Evolutionary conservation across 148 eudicot genomes (phyloP).

Genomic region (Dianthus caryophyllus): DNA sequence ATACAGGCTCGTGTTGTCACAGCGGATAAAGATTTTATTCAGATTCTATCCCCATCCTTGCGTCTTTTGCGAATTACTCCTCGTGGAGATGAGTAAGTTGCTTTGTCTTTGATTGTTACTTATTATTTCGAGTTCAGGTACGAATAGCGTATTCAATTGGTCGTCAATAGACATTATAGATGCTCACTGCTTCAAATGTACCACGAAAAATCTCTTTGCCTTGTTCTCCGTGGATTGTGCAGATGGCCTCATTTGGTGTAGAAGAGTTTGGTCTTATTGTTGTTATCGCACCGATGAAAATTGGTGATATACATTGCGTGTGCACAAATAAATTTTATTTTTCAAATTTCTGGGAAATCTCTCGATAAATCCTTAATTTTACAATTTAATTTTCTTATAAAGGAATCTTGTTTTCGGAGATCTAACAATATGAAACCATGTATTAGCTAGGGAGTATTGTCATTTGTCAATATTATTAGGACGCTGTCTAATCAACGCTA

Average conservation of each 20-base stretch:
- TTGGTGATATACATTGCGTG: conserved; percentile 4
- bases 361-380: not conserved
- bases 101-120: not conserved
- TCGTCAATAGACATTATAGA: not conserved
- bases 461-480: no score
- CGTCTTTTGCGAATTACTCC: conserved; percentile 91
- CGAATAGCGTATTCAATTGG: not conserved
- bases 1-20: conserved; percentile 97
- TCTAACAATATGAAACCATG: no score
- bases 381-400: not conserved
- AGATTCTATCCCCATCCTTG: conserved; percentile 89
- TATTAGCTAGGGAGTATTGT: not conserved
- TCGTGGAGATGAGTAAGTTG: conserved; percentile 85
- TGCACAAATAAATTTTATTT: not conserved
- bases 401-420: not conserved
- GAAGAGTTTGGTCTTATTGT: conserved; percentile 88
- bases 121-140: not conserved
- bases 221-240: conserved; percentile 15
- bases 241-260: conserved; percentile 92
- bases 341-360: not conserved
- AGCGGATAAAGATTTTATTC: conserved; percentile 98
- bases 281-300: not conserved
- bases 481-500: no score
- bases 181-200: no score
- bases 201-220: no score